Evolutionary conservation across 306 rosid species (phyloP), one percentile per base, ranked within the genome.

Genomic region (Herpetospermum pedunculosum): DNA sequence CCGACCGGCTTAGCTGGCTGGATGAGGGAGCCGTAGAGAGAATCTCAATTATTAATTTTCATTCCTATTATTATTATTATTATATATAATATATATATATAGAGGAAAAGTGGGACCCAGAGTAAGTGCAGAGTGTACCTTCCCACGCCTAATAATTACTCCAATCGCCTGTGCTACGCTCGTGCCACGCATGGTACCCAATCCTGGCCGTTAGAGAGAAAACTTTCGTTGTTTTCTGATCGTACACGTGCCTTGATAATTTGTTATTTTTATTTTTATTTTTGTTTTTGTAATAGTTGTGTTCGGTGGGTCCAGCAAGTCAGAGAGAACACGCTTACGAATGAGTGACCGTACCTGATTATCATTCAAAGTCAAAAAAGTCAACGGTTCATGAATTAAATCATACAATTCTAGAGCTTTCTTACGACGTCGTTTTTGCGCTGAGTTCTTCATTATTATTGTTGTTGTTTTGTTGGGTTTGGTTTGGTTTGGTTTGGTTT

Each of bases 171-270:
- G 53, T 18, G 21, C 53, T 4, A 35, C 34, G 32, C 63, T 53
- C 32, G 26, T 26, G 53, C 7, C 62, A 54, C 3, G 29, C 29
- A 38, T 38, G 7, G 49, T 12, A 38, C 9, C 5, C 5, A 63
- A 63, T 63, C 70, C 70, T 8, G 14, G 5, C 70, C 70, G 70
- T 35, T 35, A 63, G 25, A 35, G 0, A 23, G 25, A 4, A 62
- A 34, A 6, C 1, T 2, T 0, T 35, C 4, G 34, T 65, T 2
- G n/a, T 21, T 9, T 8, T 46, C 19, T 47, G 46, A 12, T 46
- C 62, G 76, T 82, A 68, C 85, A 75, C 87, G 83, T 83, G 88
- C 76, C 81, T 1, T 60, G 48, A 43, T 62, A 37, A 14, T 29
- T 41, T 29, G 8, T 8, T 16, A 18, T 49, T 5, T 1, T 52